Conservation (phyloP, 495 filamentous ascomycete species). For the Hapsidospora chrysogenum region DNA sequence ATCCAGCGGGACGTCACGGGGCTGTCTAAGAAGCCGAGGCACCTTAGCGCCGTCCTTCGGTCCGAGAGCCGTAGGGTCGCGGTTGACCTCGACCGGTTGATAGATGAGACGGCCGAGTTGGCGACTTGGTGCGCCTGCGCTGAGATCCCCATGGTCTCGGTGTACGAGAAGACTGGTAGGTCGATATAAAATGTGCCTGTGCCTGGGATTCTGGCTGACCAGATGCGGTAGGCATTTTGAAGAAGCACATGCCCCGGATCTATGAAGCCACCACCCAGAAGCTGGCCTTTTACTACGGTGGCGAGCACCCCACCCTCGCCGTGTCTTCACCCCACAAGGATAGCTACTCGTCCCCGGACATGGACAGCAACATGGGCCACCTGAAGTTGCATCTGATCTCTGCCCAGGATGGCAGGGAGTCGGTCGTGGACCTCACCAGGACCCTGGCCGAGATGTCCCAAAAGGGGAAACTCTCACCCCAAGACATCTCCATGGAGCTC, state of each 20-base stretch:
- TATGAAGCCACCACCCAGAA: slow-evolving; percentile 57
- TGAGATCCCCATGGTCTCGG: slow-evolving; percentile 66
- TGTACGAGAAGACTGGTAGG: slow-evolving; percentile 84
- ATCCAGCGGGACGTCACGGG: slow-evolving; percentile 75
- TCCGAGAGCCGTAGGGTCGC: slow-evolving; percentile 49
- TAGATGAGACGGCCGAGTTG: slow-evolving; percentile 81
- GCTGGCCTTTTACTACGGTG: slow-evolving; percentile 71
- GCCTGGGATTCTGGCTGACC: too few relatives aligned
- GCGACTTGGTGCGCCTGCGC: slow-evolving; percentile 81
- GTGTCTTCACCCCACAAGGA: slow-evolving; percentile 57
- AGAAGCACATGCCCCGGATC: slow-evolving; percentile 62
- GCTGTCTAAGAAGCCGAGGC: slow-evolving; percentile 55
- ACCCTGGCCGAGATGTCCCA: slow-evolving; percentile 92
- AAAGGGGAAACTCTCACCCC: slow-evolving; percentile 56
- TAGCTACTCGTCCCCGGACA: slow-evolving; percentile 9
- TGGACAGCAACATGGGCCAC: slow-evolving; percentile 16
- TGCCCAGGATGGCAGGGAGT: slow-evolving; percentile 76
- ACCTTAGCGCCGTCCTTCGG: slow-evolving; percentile 75
- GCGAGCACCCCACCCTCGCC: slow-evolving; percentile 43
- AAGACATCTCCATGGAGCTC: slow-evolving; percentile 69
- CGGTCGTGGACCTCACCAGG: slow-evolving; percentile 87
- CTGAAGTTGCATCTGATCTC: slow-evolving; percentile 78
- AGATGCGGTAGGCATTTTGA: slow-evolving; percentile 79
- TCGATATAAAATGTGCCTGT: too few relatives aligned
- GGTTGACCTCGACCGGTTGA: slow-evolving; percentile 56